phyloP scores from a whole-genome alignment of 345 rosid genomes.

The Pistacia integerrima region DNA sequence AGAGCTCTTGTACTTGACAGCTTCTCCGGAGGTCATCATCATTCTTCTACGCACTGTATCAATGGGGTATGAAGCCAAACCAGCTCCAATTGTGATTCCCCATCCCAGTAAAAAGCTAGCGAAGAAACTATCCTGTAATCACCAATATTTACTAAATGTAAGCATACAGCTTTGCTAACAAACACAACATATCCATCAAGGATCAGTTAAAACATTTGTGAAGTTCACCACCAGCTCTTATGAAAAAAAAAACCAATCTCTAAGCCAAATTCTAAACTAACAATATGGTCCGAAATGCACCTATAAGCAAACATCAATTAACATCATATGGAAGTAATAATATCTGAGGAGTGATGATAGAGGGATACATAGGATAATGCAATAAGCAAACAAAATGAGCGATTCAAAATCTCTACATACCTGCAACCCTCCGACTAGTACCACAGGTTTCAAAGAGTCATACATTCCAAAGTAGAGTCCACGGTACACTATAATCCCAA shows the following conservation, averaged over 20 bases:
- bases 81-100: constrained; percentile 63
- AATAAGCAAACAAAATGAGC: not conserved
- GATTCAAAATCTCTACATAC: constrained; percentile 24
- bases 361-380: not conserved
- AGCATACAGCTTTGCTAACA: not conserved
- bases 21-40: constrained; percentile 80
- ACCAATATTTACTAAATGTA: constrained; percentile 8
- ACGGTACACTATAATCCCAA: constrained; percentile 55
- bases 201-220: not conserved
- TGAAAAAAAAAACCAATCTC: no score
- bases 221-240: not conserved
- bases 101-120: constrained; percentile 65
- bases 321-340: not conserved
- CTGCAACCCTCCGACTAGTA: constrained; percentile 48
- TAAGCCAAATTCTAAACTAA: not conserved
- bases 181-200: not conserved
- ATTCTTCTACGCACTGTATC: constrained; percentile 69
- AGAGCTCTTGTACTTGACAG: constrained; percentile 65
- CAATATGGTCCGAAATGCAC: not conserved
- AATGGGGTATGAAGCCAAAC: constrained; percentile 60
- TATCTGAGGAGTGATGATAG: not conserved
- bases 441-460: constrained; percentile 67
- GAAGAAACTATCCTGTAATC: constrained; percentile 60
- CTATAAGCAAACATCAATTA: not conserved
- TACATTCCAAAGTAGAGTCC: constrained; percentile 72